Evolutionary conservation across 306 rosid genomes (phyloP).

Genomic region (Vigna mungo): DNA sequence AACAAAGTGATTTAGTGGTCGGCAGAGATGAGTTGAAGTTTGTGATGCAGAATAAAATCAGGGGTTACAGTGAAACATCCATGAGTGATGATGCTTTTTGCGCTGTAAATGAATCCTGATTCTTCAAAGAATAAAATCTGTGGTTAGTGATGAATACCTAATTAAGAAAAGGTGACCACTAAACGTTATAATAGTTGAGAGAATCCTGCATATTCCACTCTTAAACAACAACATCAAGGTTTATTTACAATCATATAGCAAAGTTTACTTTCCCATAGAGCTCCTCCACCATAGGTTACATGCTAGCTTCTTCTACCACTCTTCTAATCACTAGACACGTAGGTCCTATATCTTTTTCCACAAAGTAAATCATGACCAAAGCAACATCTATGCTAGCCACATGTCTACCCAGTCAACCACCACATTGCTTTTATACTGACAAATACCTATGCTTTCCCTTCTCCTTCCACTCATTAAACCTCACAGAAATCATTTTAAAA

Average conservation of each 20-base stretch:
- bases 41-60: slow-evolving; percentile 30
- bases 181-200: not conserved
- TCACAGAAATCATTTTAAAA: no score
- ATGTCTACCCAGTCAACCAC: no score
- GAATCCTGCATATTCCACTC: slow-evolving; percentile 15
- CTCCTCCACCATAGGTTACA: not conserved
- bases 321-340: not conserved
- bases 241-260: slow-evolving; percentile 19
- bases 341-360: not conserved
- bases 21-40: not conserved
- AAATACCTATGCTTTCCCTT: no score
- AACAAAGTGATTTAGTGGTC: slow-evolving; percentile 36
- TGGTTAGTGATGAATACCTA: slow-evolving; percentile 15
- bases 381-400: not conserved
- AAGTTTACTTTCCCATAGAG: not conserved
- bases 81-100: slow-evolving; percentile 38
- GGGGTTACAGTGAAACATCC: slow-evolving; percentile 33
- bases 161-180: not conserved
- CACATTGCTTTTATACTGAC: no score
- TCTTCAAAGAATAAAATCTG: slow-evolving; percentile 33
- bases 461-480: no score
- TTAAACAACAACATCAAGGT: not conserved
- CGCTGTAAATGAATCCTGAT: slow-evolving; percentile 34
- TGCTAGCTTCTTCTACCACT: not conserved
- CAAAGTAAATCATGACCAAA: not conserved